Evolutionary conservation across 2,329 filamentous ascomycete genomes (phyloP), one percentile per base, ranked within the genome.

Genomic region (Phaeosphaeriaceae sp.): DNA sequence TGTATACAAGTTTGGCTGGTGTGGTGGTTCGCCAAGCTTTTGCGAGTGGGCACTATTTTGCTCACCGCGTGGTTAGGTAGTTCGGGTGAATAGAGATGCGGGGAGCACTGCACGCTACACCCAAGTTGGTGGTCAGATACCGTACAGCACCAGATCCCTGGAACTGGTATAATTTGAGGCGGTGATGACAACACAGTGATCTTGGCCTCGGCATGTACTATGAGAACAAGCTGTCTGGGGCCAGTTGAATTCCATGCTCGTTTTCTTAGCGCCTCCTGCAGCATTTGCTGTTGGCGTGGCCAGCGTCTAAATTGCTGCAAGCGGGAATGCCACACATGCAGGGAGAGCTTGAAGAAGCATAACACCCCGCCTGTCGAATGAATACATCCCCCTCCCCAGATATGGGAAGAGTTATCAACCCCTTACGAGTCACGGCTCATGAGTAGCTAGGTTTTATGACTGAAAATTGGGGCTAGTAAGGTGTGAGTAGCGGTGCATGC

Each of bases 301-400:
- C n/a, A 34, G 39, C 12, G 15, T 18, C 20, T 26, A 26, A 9
- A 26, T 8, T 26, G 6, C 6, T 2, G 23, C 23, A 7, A 11
- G 6, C 4, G 5, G 16, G 30, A 33, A 16, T 32, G 38, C 26
- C 30, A 13, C 26, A 33, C 32, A 46, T 47, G 48, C 38, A 46
- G 52, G 52, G 55, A 47, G 41, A 42, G 38, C 55, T 53, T 15
- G 21, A 51, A 50, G 23, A 46, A 48, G 52, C 33, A 55, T 41
- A 33, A 42, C 21, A 28, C 33, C 48, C 39, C 43, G 42, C 20
- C 34, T 30, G 32, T 43, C 43, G 48, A 29, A 42, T 35, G 38
- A 32, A 23, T 23, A 30, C 30, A 48, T 39, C 52, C 39, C 42
- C 41, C 47, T 39, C 45, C 48, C 42, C 50, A 29, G 37, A 16